phyloP scores from a whole-genome alignment of 306 rosid genomes.

The Trichosanthes truncata region DNA sequence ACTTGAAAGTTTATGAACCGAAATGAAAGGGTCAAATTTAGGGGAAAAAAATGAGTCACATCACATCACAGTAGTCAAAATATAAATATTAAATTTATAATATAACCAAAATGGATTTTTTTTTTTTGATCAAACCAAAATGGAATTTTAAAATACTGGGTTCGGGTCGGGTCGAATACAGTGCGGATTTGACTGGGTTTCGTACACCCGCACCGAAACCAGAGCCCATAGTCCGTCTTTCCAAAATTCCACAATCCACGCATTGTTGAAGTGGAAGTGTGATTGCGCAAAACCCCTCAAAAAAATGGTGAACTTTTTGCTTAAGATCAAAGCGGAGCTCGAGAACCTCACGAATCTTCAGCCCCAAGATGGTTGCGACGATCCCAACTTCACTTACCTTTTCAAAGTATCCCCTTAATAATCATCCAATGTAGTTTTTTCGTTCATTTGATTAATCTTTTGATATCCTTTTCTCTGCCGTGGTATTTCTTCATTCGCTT shows the following conservation, averaged over 20 bases:
- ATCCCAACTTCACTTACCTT: constrained; percentile 62
- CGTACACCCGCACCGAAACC: neutral
- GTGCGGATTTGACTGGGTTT: neutral
- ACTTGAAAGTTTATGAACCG: no score
- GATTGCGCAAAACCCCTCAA: constrained; percentile 8
- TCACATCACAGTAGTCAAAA: no score
- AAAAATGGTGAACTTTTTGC: constrained; percentile 69
- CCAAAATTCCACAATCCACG: neutral
- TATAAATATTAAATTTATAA: no score
- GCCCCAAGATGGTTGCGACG: constrained; percentile 86
- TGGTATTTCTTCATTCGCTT: neutral
- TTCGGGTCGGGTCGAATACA: neutral
- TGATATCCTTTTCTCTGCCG: neutral
- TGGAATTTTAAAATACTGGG: no score
- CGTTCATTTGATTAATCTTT: neutral
- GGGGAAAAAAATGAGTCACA: no score
- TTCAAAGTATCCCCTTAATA: constrained; percentile 47
- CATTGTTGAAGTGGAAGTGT: neutral
- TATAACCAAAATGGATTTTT: no score
- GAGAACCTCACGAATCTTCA: constrained; percentile 77
- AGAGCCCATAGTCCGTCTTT: neutral
- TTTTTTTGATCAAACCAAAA: no score
- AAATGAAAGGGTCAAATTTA: no score
- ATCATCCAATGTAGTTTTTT: neutral
- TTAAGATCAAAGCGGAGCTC: constrained; percentile 63